Percentiles rank a stretch among this genome's conserved stretches.
Conservation (phyloP, 176 grass and related monocot genomes). For the Bromus sterilis region DNA sequence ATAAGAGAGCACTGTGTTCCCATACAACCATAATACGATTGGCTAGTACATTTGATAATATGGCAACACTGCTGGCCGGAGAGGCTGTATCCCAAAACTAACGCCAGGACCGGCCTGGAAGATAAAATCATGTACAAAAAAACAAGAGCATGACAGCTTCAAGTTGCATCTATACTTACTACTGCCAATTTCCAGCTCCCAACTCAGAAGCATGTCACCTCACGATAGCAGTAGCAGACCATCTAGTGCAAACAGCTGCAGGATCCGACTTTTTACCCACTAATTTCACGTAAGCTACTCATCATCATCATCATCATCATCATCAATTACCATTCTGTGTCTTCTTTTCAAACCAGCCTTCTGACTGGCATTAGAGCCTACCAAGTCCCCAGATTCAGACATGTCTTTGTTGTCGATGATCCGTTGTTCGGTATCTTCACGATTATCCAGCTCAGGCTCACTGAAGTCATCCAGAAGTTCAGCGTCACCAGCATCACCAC, state of each 20-base stretch:
- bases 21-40: not conserved
- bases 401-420: conserved; percentile 13
- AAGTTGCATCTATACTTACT: not conserved
- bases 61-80: not conserved
- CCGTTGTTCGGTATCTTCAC: not conserved
- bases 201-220: not conserved
- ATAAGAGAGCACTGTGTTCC: not conserved
- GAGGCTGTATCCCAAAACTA: not conserved
- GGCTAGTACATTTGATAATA: not conserved
- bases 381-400: conserved; percentile 24
- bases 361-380: not conserved
- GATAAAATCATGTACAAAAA: not conserved
- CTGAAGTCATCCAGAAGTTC: conserved; percentile 47
- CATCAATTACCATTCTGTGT: conserved; percentile 49
- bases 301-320: conserved; percentile 48
- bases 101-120: not conserved
- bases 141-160: not conserved
- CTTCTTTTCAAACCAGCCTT: conserved; percentile 54
- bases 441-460: conserved; percentile 30
- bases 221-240: not conserved
- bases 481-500: conserved; percentile 23
- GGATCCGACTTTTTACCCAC: not conserved
- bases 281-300: conserved; percentile 1
- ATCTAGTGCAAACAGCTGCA: not conserved
- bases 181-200: not conserved